Evolutionary conservation across 441 rosid species (phyloP).

Genomic region (Euphorbia neoarborescens): DNA sequence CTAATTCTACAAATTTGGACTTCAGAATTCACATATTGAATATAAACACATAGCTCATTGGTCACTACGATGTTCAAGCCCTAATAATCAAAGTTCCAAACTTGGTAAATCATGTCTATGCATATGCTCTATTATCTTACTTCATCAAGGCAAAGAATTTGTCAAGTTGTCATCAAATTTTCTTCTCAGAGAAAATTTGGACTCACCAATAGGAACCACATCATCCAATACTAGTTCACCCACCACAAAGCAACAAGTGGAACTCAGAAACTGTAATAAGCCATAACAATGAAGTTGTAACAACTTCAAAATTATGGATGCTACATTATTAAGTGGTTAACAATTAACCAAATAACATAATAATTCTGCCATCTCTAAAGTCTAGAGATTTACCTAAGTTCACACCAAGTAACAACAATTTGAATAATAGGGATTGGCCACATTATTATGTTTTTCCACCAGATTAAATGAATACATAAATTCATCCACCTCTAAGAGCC

Average conservation of each 20-base stretch:
- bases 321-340: background rate
- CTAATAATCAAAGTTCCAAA: background rate
- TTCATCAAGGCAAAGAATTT: background rate
- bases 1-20: background rate
- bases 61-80: slow-evolving; percentile 7
- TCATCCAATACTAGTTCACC: background rate
- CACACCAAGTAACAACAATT: background rate
- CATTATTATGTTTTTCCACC: background rate
- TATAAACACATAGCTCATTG: background rate
- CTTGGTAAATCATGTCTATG: background rate
- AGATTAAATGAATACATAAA: background rate
- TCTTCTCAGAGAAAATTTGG: background rate
- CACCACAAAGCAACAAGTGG: slow-evolving; percentile 5
- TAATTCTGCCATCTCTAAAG: background rate
- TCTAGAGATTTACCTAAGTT: background rate
- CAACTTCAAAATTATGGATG: background rate
- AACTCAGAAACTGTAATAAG: background rate
- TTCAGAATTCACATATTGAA: background rate
- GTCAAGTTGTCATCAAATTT: background rate
- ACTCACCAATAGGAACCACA: slow-evolving; percentile 7
- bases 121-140: slow-evolving; percentile 8
- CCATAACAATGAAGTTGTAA: background rate
- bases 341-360: background rate
- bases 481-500: background rate
- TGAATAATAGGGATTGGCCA: background rate